Conservation (phyloP, 805 yeast species). For the Kazachstania bromeliacearum region DNA sequence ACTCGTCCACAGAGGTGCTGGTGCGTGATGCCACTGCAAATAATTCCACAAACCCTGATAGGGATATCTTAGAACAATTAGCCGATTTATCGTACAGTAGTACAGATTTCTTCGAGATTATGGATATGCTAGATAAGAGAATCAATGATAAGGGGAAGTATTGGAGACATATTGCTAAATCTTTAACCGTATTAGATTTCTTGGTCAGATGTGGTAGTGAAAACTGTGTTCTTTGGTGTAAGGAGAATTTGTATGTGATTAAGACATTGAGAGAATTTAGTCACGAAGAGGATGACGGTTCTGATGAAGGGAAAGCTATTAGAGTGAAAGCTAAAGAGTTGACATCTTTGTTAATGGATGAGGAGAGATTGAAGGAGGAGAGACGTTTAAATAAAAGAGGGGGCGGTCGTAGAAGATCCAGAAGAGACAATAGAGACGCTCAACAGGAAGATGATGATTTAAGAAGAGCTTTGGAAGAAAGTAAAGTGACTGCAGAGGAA, state of each 20-base stretch:
- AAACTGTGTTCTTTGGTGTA: slow-evolving; percentile 85
- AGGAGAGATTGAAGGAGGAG: slow-evolving; percentile 69
- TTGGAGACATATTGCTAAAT: slow-evolving; percentile 94
- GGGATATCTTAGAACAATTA: slow-evolving; percentile 76
- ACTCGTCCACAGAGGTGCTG: slow-evolving; percentile 72
- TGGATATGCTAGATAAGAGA: slow-evolving; percentile 91
- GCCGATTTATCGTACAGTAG: slow-evolving; percentile 61
- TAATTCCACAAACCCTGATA: slow-evolving; percentile 75
- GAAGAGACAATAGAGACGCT: background rate
- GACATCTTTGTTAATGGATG: slow-evolving; percentile 67
- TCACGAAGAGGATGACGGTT: slow-evolving; percentile 63
- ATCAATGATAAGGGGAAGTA: slow-evolving; percentile 93
- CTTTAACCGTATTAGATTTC: slow-evolving; percentile 78
- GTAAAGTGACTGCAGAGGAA: slow-evolving; percentile 72
- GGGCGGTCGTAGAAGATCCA: slow-evolving; percentile 28
- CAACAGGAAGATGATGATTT: slow-evolving; percentile 58
- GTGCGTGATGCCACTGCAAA: slow-evolving; percentile 91
- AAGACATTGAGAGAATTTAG: slow-evolving; percentile 88
- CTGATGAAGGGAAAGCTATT: slow-evolving; percentile 80
- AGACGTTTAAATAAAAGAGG: slow-evolving; percentile 35
- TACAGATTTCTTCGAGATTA: slow-evolving; percentile 73
- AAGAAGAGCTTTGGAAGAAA: slow-evolving; percentile 70
- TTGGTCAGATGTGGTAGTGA: slow-evolving; percentile 80
- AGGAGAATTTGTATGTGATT: slow-evolving; percentile 77
- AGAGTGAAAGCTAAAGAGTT: slow-evolving; percentile 87